Evolutionary conservation across 306 rosid species (phyloP), one percentile per base, ranked within the genome.

Genomic region (Fragaria vesca): DNA sequence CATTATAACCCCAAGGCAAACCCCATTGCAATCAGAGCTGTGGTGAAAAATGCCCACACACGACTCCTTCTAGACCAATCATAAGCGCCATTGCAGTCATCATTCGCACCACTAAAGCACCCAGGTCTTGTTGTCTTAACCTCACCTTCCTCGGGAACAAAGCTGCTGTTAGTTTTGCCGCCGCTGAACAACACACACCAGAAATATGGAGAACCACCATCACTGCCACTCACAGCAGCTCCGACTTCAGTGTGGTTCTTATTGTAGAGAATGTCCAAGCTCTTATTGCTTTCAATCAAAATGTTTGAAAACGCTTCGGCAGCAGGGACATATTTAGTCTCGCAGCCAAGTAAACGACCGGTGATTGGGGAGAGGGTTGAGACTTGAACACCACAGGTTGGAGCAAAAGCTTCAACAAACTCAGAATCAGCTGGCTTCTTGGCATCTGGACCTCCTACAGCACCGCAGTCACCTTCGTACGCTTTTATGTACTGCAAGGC

Each of bases 41-140:
- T 71, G 58, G 86, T 69, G 40, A 79, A 86, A 75, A 82, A 81
- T 61, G 78, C 60, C 93, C 89, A 87, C 13, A 81, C 36, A 62
- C 61, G 82, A 42, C 34, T 46, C 38, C 79, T 77, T 52, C 81
- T 76, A 66, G 90, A 85, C 89, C 90, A 69, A 72, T 36, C 84
- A 81, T 65, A 20, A 69, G 93, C 89, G 46, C 91, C 68, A 38
- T 90, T 90, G 82, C 97, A 91, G 11, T 67, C 85, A 57, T 93
- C 98, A 28, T 91, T 78, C 16, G 93, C 97, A 45, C 99, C 99
- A 62, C 99, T 95, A 72, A 83, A 95, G 96, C 99, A 95, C n/a
- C 99, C 99, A 1, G 97, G 93, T 52, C 76, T 85, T 13, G 96
- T 82, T 38, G 75, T 7, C 72, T 88, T 95, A 36, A 91, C 91